Base-by-base conservation (phyloP, 331 rosid genomes). In the Quercus phellos region DNA sequence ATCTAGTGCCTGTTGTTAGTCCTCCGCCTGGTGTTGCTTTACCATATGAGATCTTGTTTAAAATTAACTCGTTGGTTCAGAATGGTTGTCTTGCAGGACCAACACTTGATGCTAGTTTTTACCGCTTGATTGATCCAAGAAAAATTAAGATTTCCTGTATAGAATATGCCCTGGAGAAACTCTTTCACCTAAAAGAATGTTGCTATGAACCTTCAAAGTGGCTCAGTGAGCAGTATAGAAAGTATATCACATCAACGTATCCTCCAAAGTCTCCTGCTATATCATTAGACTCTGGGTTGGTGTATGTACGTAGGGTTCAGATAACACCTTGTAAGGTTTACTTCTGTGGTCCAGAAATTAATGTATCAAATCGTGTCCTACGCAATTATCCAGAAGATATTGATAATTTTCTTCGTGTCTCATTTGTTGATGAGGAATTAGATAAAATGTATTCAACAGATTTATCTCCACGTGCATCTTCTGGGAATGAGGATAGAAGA, bases 401-500 rank as follows among this genome's bases (percentile, higher is more conserved):
- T 0, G 92, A 91, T 71, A 86, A 91, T 81, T 93, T 93, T 68
- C 79, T 93, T 19, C 96, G 96, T 18, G 89, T 93, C 77, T 93
- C 98, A 24, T 93, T 91, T 61, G 87, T 91, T 30, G 98, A 91
- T n/a, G 97, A 93, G 85, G 94, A 91, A 82, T 80, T 89, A 81
- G 93, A 82, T 3, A 90, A 82, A 64, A 64, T 91, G 78, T 89
- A 70, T 46, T 82, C 95, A 0, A 78, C 86, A 0, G 95, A 90
- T 84, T 82, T 93, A 35, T 82, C 88, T 72, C 88, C 83, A 2
- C 90, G 83, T 3, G 78, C 81, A 3, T 81, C 85, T 59, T 55
- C 80, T 60, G 32, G 66, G 10, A 22, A 13, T 18, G 85, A 24
- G 75, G 71, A 79, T 27, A 77, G 74, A 67, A 93, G 59, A 85